Evolutionary conservation across 2,329 filamentous ascomycete species (phyloP), one percentile per base, ranked within the genome.

Genomic region (Aspergillus ochraceoroseus): DNA sequence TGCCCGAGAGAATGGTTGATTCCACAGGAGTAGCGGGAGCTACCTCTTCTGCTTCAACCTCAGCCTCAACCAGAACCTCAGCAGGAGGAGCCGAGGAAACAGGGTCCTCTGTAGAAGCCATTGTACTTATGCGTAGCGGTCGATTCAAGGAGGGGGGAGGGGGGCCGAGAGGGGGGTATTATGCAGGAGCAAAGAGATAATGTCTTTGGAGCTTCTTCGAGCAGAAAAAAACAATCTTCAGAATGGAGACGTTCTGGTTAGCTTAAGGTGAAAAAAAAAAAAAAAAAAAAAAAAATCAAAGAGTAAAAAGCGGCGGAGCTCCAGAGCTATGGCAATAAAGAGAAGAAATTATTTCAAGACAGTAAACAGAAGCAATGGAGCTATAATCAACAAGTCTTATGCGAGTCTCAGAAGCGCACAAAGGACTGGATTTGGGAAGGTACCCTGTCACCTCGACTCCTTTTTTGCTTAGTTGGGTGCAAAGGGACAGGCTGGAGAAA

Each of bases 41-140:
- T 15, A 51, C 52, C 34, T 54, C 52, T 17, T 64, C 62, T 12
- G 51, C 43, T 6, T 60, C 57, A 7, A 53, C 46, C 17, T 62
- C n/a, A n/a, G n/a, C n/a, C n/a, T n/a, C n/a, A n/a, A n/a, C n/a
- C n/a, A n/a, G n/a, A n/a, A n/a, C n/a, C n/a, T n/a, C 55, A 11
- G 52, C 50, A 17, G 59, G 48, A 30, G 48, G 28, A 32, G 41
- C 22, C 27, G 46, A 41, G 32, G 58, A 41, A 14, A 64, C 38
- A n/a, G 58, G 52, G 32, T 63, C 61, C 43, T 63, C 62, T 8
- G 50, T 57, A 5, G 61, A 62, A 23, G 61, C 53, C 64, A 66
- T 66, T 13, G 35, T 20, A 28, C 7, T 41, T 52, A 42, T 26
- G 32, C 9, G 13, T 23, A 18, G 17, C 13, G n/a, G 25, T 12